Percentiles rank a stretch among this genome's conserved stretches.
Evolutionary conservation across 768 basidiomycete genomes (phyloP).

Genomic region (Myochromella boudieri): DNA sequence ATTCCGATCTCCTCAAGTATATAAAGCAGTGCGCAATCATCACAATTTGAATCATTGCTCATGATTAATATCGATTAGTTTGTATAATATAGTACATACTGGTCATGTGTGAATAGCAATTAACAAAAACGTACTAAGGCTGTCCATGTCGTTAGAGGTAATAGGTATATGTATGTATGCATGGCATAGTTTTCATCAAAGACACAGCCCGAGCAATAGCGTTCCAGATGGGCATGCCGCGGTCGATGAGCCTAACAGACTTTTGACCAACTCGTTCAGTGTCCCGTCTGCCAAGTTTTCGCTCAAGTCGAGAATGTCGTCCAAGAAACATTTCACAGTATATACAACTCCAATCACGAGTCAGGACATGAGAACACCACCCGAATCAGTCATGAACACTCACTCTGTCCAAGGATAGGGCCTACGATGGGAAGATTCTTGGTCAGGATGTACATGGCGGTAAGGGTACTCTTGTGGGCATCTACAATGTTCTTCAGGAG

Average conservation of each 20-base stretch:
- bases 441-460: constrained; percentile 28
- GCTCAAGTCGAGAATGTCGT: constrained; percentile 44
- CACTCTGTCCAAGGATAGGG: constrained; percentile 55
- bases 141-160: constrained; percentile 22
- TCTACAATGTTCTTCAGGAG: constrained; percentile 51
- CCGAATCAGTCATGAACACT: constrained; percentile 22
- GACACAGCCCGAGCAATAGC: constrained; percentile 30
- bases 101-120: constrained; percentile 24
- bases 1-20: too few species aligned
- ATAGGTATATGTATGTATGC: constrained; percentile 25
- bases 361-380: constrained; percentile 2
- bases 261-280: constrained; percentile 36
- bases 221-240: constrained; percentile 26
- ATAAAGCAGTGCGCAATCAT: too few species aligned
- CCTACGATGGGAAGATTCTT: constrained; percentile 45
- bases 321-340: constrained; percentile 59
- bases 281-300: constrained; percentile 51
- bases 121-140: constrained; percentile 17
- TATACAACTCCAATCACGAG: constrained; percentile 45
- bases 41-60: too few species aligned
- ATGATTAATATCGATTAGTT: too few species aligned
- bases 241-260: constrained; percentile 26
- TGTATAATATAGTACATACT: too few species aligned
- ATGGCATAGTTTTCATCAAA: constrained; percentile 5
- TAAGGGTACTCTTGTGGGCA: constrained; percentile 44